Evolutionary conservation across 2,329 filamentous ascomycete genomes (phyloP).

Genomic region (Chaetomiaceae sp.): DNA sequence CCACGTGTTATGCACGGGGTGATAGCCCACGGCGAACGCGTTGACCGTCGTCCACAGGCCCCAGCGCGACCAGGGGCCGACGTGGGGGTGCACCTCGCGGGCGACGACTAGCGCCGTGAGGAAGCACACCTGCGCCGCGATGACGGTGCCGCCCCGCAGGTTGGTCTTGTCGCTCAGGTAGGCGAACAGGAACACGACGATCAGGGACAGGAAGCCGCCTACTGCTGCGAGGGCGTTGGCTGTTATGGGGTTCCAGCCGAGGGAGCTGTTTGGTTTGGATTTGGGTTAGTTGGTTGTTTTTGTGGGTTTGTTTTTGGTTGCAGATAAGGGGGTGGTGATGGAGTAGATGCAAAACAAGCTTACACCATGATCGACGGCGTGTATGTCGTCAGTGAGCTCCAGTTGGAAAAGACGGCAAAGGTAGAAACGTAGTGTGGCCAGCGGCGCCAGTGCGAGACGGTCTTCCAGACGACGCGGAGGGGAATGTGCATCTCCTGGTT

Average conservation of each 20-base stretch:
- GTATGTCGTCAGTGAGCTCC: background rate
- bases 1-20: background rate
- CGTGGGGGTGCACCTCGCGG: background rate
- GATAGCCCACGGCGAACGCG: background rate
- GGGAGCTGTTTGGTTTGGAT: background rate
- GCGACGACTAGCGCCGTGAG: background rate
- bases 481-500: background rate
- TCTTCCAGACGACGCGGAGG: background rate
- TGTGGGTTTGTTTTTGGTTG: too few relatives aligned
- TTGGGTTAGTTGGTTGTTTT: background rate
- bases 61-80: background rate
- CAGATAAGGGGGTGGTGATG: background rate
- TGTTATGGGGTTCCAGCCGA: background rate
- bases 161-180: background rate
- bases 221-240: background rate
- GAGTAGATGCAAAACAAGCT: background rate
- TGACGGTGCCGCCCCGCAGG: background rate
- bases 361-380: background rate
- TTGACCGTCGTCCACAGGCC: background rate
- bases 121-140: background rate
- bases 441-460: background rate
- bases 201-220: background rate
- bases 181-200: background rate
- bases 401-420: background rate
- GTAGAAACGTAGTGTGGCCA: background rate